Evolutionary conservation across 2,329 filamentous ascomycete genomes (phyloP).

Genomic region (Rhynchosporium agropyri): DNA sequence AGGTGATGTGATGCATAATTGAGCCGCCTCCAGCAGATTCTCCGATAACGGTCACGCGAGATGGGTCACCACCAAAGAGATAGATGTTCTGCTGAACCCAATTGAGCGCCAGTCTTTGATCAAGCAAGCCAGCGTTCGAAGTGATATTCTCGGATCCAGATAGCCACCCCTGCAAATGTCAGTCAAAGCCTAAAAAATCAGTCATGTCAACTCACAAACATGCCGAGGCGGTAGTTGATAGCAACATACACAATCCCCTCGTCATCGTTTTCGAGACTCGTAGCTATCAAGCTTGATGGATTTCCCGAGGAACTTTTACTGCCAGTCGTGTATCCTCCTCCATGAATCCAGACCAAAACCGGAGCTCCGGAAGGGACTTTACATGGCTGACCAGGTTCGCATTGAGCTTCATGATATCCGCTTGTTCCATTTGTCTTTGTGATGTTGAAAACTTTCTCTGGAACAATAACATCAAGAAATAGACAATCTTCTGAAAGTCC

Average conservation of each 20-base stretch:
- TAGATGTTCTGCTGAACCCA: conserved; percentile 59
- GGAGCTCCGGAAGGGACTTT: conserved; percentile 39
- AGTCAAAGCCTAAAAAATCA: background rate
- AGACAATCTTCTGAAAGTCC: conserved; percentile 49
- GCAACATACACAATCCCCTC: conserved; percentile 45
- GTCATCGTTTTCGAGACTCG: conserved; percentile 35
- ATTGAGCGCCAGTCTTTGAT: conserved; percentile 58
- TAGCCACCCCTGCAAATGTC: conserved; percentile 33
- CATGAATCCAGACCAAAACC: conserved; percentile 55
- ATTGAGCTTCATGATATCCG: conserved; percentile 13
- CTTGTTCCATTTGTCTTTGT: conserved; percentile 17
- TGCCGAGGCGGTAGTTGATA: conserved; percentile 44
- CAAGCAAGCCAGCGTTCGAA: conserved; percentile 54
- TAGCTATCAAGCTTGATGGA: conserved; percentile 46
- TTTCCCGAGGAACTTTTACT: conserved; percentile 46
- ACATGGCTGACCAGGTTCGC: conserved; percentile 6
- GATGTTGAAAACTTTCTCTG: conserved; percentile 44
- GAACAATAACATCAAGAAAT: conserved; percentile 52
- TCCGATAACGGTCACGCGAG: conserved; percentile 53
- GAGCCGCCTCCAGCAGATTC: conserved; percentile 55
- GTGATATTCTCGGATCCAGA: conserved; percentile 41
- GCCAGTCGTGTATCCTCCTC: conserved; percentile 50
- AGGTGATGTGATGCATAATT: conserved; percentile 58
- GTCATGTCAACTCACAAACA: conserved; percentile 35
- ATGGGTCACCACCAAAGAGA: conserved; percentile 56